Evolutionary conservation across 441 rosid genomes (phyloP), one percentile per base, ranked within the genome.

Genomic region (Pelargonium myrrhifolium): DNA sequence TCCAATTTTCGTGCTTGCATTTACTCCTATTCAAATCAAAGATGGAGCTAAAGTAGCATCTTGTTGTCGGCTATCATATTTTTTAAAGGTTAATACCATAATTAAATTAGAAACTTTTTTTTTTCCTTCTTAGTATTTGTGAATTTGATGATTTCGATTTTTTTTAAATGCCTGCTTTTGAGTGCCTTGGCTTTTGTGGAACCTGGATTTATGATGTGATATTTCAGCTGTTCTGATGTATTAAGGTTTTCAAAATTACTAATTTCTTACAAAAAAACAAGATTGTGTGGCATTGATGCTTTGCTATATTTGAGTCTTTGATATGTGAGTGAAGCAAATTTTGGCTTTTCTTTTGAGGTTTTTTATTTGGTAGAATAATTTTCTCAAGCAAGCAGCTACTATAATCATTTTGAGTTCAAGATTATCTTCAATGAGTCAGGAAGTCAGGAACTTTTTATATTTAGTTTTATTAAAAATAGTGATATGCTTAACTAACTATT

Each of bases 41-140:
- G 22, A 18, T 55, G 60, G 60, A 55, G 60, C 60, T 55, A 17
- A 20, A 51, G 9, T 51, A n/a, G 56, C 56, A 49, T 51, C 47
- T 55, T 55, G n/a, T 47, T 47, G 51, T 31, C 37, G 37, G 37
- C 37, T 31, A 31, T 31, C 37, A 5, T 31, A 5, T 3, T 31
- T 31, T 31, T 31, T 31, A 31, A 31, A 31, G 37, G 37, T 31
- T 31, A 31, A 31, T 31, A 31, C 37, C 37, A 31, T 31, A 31
- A 31, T 31, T 31, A 7, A 31, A 31, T 31, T 31, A 31, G 37
- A 31, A 31, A 3, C 37, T n/a, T n/a, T 31, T 31, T 31, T 31
- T 5, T 31, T 4, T 28, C 2, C 6, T 5, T 31, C 37, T 31
- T 4, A 31, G 37, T 31, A 4, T 31, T 4, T 0, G 37, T 31